phyloP scores from a whole-genome alignment of 2,329 filamentous ascomycete species.

The Fusarium tupiense region DNA sequence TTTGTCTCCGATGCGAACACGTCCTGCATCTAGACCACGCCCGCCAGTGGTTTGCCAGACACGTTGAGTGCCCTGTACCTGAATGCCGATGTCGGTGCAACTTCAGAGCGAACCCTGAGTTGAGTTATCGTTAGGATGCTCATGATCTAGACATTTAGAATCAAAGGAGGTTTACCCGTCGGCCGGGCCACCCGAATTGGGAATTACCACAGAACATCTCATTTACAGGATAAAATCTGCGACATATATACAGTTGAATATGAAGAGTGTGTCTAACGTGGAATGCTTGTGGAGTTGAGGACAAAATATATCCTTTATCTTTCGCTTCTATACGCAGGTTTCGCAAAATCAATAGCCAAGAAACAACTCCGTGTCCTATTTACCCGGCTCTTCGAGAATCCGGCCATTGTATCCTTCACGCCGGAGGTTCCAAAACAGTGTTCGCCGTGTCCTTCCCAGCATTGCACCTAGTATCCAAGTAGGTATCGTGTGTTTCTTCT shows the following conservation, averaged over 20 bases:
- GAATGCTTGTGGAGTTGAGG: slow-evolving; percentile 9
- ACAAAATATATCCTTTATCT: slow-evolving; percentile 8
- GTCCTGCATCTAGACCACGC: slow-evolving; percentile 75
- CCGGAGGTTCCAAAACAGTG: slow-evolving; percentile 6
- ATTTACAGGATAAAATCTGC: neutral
- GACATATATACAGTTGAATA: slow-evolving; percentile 13
- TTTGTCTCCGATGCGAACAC: slow-evolving; percentile 75
- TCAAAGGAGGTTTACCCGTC: neutral
- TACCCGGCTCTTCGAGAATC: slow-evolving; percentile 1
- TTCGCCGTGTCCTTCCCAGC: slow-evolving; percentile 1
- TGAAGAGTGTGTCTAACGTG: slow-evolving; percentile 20
- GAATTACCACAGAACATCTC: neutral
- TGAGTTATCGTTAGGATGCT: slow-evolving; percentile 57
- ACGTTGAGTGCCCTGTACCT: slow-evolving; percentile 73
- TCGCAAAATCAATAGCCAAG: slow-evolving; percentile 11
- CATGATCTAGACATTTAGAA: neutral
- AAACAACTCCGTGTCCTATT: slow-evolving; percentile 23
- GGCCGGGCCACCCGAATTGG: neutral
- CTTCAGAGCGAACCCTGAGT: slow-evolving; percentile 67
- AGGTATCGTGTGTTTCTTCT: slow-evolving; percentile 23
- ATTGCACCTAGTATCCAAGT: slow-evolving; percentile 9
- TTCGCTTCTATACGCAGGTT: slow-evolving; percentile 25
- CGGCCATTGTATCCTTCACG: slow-evolving; percentile 17
- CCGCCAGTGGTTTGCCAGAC: slow-evolving; percentile 71
- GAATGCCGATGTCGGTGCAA: slow-evolving; percentile 75